Base-by-base conservation (phyloP, 192 early-diverging fungal genomes). In the Lobosporangium transversale region DNA sequence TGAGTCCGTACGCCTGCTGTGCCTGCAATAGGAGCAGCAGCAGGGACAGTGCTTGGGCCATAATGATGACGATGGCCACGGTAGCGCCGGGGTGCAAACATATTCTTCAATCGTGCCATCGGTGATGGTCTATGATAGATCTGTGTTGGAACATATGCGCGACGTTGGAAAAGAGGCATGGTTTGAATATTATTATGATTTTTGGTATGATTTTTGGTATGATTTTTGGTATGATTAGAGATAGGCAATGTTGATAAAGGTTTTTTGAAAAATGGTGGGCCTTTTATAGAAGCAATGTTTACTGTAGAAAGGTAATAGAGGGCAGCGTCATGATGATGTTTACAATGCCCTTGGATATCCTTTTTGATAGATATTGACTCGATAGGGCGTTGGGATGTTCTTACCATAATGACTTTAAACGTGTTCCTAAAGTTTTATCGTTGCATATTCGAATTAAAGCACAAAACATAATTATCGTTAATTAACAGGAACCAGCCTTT, bases 271-370 rank as follows among this genome's bases (percentile, higher is more conserved):
- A 20, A 90, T 90, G 58, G 89, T 84, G 81, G 92, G 91, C 58
- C 89, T 78, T n/a, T 82, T 80, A 70, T 92, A 94, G n/a, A 91
- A 91, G 65, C 91, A 90, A 70, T 94, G 92, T 93, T 93, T 9
- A 93, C 57, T 10, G 92, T 92, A 1, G 90, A 85, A 54, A 93
- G 81, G 31, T 79, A 79, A 80, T 88, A 93, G 59, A 93, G 92
- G 1, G 87, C 30, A 86, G 83, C 10, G 92, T 83, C 6, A 93
- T 24, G 8, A 78, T 82, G 36, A 87, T 81, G 45, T 91, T 91
- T 21, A 92, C 63, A 21, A 83, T 84, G 78, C 92, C 92, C 80
- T 92, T 75, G 40, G 92, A 30, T 58, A 93, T 86, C 1, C 89
- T 90, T 76, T 93, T 91, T 23, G 92, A 44, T 0, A 91, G 92